Percentiles rank a stretch among this genome's conserved stretches.
phyloP scores from a whole-genome alignment of 441 rosid genomes.

The Euphorbia celastroides region DNA sequence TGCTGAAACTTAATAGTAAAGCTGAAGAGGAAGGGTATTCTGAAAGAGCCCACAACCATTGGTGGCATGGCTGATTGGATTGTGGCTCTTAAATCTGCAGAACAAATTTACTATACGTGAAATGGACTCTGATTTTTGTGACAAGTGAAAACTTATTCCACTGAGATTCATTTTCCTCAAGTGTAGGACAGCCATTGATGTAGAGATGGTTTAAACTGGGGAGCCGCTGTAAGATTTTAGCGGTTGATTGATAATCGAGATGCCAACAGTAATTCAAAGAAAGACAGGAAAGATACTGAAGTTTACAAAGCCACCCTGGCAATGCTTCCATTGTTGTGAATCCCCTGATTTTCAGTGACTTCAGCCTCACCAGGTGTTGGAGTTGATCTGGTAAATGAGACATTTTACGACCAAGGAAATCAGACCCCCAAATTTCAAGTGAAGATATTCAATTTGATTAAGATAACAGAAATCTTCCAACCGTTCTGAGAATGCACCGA shows the following conservation, averaged over 20 bases:
- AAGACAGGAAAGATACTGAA: constrained; percentile 19
- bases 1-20: too few relatives aligned
- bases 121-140: too few relatives aligned
- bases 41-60: too few relatives aligned
- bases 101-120: too few relatives aligned
- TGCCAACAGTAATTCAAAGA: not conserved
- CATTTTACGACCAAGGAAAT: not conserved
- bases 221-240: constrained; percentile 21
- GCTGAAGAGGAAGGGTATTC: too few relatives aligned
- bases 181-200: not conserved
- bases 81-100: too few relatives aligned
- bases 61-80: too few relatives aligned
- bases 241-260: constrained; percentile 16
- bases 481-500: constrained; percentile 21
- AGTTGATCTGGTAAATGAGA: not conserved
- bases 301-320: too few relatives aligned
- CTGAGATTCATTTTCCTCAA: too few relatives aligned
- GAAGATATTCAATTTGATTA: constrained; percentile 2
- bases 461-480: constrained; percentile 20
- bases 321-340: constrained; percentile 9
- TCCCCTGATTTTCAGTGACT: not conserved
- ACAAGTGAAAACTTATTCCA: too few relatives aligned
- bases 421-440: not conserved
- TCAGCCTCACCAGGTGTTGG: not conserved
- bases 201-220: not conserved